A percentile compares a stretch with the other conserved stretches of the same genome.
phyloP scores from a whole-genome alignment of 495 filamentous ascomycete species.

The Aspergillus taichungensis region DNA sequence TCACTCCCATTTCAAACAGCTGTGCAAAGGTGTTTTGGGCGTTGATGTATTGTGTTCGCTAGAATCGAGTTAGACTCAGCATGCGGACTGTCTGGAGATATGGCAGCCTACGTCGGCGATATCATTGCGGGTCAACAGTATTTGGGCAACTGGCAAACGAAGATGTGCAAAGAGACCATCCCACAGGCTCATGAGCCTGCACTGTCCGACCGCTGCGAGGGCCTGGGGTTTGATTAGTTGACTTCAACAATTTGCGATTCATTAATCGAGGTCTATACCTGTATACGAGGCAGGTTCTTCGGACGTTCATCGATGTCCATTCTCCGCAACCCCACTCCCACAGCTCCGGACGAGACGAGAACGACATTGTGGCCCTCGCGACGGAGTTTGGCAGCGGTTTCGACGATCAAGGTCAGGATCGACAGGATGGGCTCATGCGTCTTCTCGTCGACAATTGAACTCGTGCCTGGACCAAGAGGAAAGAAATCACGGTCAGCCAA shows the following conservation, averaged over 20 bases:
- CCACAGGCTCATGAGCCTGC: constrained; percentile 91
- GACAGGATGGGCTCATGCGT: constrained; percentile 96
- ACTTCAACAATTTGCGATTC: not conserved
- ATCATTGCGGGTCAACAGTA: constrained; percentile 91
- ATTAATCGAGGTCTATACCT: constrained; percentile 37
- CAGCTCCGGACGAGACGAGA: constrained; percentile 92
- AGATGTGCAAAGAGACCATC: constrained; percentile 84
- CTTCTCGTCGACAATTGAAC: constrained; percentile 93
- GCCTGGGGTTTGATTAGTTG: constrained; percentile 46
- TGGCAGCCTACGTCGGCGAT: constrained; percentile 71
- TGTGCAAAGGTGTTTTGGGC: constrained; percentile 89
- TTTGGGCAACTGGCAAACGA: constrained; percentile 83
- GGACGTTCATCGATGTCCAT: constrained; percentile 88
- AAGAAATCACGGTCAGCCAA: no score
- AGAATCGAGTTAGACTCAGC: constrained; percentile 7
- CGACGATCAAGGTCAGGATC: constrained; percentile 80
- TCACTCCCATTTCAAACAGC: constrained; percentile 88
- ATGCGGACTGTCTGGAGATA: not conserved
- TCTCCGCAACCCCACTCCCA: constrained; percentile 80
- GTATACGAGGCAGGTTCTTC: constrained; percentile 76
- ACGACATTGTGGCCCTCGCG: constrained; percentile 92
- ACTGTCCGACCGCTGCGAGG: constrained; percentile 92
- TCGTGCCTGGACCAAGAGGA: constrained; percentile 57
- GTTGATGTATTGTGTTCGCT: constrained; percentile 92
- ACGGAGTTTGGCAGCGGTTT: constrained; percentile 75